phyloP scores from a whole-genome alignment of 352 stramenopile species.

The Globisporangium acanthophoron region DNA sequence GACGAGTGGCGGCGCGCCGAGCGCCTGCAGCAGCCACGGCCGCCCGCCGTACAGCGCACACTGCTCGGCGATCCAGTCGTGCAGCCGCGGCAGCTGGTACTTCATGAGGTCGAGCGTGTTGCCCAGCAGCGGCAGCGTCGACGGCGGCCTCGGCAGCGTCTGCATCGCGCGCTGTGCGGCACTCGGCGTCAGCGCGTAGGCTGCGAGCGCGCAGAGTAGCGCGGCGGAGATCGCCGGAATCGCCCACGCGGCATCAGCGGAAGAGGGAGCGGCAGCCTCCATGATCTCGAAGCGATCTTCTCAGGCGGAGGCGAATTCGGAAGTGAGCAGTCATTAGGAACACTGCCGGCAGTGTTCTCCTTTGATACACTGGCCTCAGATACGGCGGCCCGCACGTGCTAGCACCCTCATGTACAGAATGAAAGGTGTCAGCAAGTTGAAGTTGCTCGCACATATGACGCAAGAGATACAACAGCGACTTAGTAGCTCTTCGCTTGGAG shows the following conservation, averaged over 20 bases:
- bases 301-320: too few species aligned
- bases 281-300: neutral
- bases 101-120: slow-evolving; percentile 17
- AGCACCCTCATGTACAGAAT: too few species aligned
- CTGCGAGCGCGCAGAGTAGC: neutral
- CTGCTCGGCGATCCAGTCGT: slow-evolving; percentile 16
- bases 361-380: too few species aligned
- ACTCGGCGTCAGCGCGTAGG: neutral
- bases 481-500: slow-evolving; percentile 7
- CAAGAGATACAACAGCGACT: neutral
- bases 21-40: slow-evolving; percentile 18
- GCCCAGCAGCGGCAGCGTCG: slow-evolving; percentile 16
- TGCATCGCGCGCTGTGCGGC: slow-evolving; percentile 3
- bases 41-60: neutral
- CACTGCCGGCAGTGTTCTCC: too few species aligned
- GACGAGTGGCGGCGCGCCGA: slow-evolving; percentile 16
- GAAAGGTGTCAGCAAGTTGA: too few species aligned
- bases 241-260: neutral
- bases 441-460: too few species aligned
- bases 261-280: too few species aligned
- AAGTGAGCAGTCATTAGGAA: too few species aligned
- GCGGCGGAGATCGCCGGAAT: neutral
- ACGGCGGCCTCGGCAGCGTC: slow-evolving; percentile 7
- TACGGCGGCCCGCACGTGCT: too few species aligned
- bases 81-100: slow-evolving; percentile 3